These are phyloP conservation scores for Hypoxylon fragiforme DNA, from an alignment of 495 filamentous ascomycete genomes.

Conservation along the genomic window DNA sequence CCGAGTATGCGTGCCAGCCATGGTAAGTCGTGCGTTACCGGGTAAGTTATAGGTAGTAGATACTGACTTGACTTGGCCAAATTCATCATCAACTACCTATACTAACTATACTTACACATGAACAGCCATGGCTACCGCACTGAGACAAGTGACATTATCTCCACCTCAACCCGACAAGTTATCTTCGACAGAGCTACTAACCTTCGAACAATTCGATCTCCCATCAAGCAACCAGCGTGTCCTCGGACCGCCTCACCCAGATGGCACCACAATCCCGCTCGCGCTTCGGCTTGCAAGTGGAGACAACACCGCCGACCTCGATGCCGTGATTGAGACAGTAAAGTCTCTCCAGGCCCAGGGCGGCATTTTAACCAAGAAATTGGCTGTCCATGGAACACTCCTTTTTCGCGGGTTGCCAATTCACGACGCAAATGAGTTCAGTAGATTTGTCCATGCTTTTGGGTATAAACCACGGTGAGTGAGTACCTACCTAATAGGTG, in stretches of 20 bases:
- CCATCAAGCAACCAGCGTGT: constrained; percentile 46
- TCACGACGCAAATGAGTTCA: constrained; percentile 47
- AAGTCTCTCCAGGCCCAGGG: constrained; percentile 29
- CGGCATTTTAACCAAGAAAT: constrained; percentile 36
- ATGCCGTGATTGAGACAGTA: constrained; percentile 38
- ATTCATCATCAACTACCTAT: neutral
- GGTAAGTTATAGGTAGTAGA: too few relatives aligned
- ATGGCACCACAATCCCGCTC: constrained; percentile 46
- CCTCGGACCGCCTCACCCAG: constrained; percentile 45
- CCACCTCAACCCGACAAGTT: constrained; percentile 4
- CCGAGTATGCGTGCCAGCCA: neutral
- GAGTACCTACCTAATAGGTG: neutral
- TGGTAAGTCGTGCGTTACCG: neutral
- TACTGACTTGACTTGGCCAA: too few relatives aligned
- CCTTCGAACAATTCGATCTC: constrained; percentile 37
- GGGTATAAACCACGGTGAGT: constrained; percentile 50
- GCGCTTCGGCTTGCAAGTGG: constrained; percentile 42
- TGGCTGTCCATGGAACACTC: constrained; percentile 44
- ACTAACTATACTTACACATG: neutral
- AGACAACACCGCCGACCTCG: constrained; percentile 31
- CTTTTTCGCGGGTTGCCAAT: constrained; percentile 45
- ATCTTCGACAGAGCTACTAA: constrained; percentile 18
- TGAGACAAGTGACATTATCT: constrained; percentile 1
- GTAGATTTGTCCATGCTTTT: constrained; percentile 57
- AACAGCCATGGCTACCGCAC: constrained; percentile 20